phyloP scores from a whole-genome alignment of 371 early-diverging fungal genomes.

The Mortierella polycephala region DNA sequence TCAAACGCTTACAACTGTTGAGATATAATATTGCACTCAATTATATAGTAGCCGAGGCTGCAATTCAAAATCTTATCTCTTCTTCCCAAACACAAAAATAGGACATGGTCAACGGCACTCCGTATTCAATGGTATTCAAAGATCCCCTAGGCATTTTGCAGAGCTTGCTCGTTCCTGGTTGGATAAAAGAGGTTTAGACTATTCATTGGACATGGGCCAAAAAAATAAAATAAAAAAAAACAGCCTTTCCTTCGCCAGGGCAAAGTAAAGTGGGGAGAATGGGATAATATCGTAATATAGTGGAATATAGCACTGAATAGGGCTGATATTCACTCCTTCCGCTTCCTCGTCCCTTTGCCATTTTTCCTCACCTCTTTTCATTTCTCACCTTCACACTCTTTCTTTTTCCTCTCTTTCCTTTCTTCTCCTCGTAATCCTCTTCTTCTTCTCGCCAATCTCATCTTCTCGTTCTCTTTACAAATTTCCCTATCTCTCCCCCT shows the following conservation, averaged over 20 bases:
- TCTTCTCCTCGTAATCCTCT: not conserved
- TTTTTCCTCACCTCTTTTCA: not conserved
- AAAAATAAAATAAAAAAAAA: not conserved
- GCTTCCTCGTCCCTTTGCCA: not conserved
- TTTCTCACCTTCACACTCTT: not conserved
- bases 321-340: not conserved
- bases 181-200: not conserved
- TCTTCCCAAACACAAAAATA: slow-evolving; percentile 26
- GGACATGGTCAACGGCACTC: slow-evolving; percentile 23
- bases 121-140: not conserved
- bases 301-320: not conserved
- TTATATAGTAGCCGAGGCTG: not conserved
- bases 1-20: slow-evolving; percentile 16
- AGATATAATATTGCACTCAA: not conserved
- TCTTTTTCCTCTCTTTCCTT: slow-evolving; percentile 1
- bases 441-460: slow-evolving; percentile 5
- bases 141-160: not conserved
- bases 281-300: not conserved
- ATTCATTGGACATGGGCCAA: not conserved
- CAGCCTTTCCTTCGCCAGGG: too few relatives aligned
- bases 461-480: slow-evolving; percentile 1
- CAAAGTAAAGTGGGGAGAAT: not conserved
- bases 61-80: slow-evolving; percentile 25
- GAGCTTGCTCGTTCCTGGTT: slow-evolving; percentile 3
- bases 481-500: slow-evolving; percentile 6